These are phyloP conservation scores for Dendrobium nobile DNA, from an alignment of 106 monocot species.

Conservation along the genomic window DNA sequence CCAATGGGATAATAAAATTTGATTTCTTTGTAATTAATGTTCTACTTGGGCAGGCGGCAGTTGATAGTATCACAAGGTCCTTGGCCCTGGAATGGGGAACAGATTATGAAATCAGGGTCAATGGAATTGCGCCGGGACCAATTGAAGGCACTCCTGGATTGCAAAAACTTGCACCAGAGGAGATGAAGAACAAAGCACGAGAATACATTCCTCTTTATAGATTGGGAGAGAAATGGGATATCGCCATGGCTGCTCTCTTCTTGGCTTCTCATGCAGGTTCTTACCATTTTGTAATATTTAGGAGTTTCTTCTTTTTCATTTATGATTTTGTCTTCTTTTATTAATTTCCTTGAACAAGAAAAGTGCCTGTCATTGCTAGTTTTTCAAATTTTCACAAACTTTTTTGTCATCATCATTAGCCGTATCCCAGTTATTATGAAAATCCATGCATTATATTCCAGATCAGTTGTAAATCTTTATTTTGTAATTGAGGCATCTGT, in stretches of 20 bases:
- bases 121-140: conserved; percentile 95
- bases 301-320: no score
- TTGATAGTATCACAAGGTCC: conserved; percentile 88
- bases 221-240: conserved; percentile 79
- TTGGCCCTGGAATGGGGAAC: conserved; percentile 96
- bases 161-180: conserved; percentile 74
- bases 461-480: no score
- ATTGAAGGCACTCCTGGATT: conserved; percentile 82
- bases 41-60: conserved; percentile 57
- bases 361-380: no score
- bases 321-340: background rate
- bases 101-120: conserved; percentile 88
- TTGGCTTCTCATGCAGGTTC: conserved; percentile 88
- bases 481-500: no score
- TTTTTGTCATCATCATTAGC: no score
- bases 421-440: no score
- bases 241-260: conserved; percentile 87
- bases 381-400: no score
- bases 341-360: background rate
- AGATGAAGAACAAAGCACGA: conserved; percentile 27
- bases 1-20: background rate
- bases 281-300: no score
- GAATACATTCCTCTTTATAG: conserved; percentile 41
- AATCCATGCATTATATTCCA: no score
- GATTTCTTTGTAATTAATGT: background rate